Evolutionary conservation across 2,329 filamentous ascomycete species (phyloP), one percentile per base, ranked within the genome.

Genomic region (Microascus cirrosus): DNA sequence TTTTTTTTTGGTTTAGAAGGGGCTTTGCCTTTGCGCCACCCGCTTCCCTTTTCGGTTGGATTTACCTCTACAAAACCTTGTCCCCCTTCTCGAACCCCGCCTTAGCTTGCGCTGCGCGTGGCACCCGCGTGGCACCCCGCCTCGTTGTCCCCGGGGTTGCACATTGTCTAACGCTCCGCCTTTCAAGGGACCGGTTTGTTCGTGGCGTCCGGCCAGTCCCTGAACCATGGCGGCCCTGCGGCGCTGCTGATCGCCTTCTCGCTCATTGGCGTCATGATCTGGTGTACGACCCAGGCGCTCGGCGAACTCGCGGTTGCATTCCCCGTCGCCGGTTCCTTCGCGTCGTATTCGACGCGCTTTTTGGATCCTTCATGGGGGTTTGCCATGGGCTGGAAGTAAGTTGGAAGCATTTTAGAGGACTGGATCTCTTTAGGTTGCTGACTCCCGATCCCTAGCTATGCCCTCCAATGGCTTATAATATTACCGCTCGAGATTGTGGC

Each of bases 281-380:
- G 90, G 72, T 94, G 88, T 69, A 96, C 91, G 1, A 88, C 95
- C 35, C 92, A 96, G 67, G 90, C 91, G 0, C 78, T 97, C 28
- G 93, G 93, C 61, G 93, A 97, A 71, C 82, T 97, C 71, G 90
- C 92, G 18, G 91, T 96, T 20, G 74, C 91, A 13, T 96, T 93
- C 65, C 93, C 93, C 3, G 87, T 96, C 25, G 89, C 92, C 24
- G 93, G 93, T 58, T 95, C 91, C 2, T 97, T 96, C 68, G 90
- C 90, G 1, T 86, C 90, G 8, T 96, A 92, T 73, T 94, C 92
- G 20, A 96, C 90, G 34, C 84, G 93, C 20, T 96, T 97, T 66
- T 72, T 97, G 20, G 91, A 96, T 67, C 93, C 92, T 1, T 92
- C 92, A 0, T 96, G 90, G 90, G 91, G 91, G 0, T 95, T 95